Conservation (phyloP, 176 grass and related monocot genomes). For the Zoysia pacifica region DNA sequence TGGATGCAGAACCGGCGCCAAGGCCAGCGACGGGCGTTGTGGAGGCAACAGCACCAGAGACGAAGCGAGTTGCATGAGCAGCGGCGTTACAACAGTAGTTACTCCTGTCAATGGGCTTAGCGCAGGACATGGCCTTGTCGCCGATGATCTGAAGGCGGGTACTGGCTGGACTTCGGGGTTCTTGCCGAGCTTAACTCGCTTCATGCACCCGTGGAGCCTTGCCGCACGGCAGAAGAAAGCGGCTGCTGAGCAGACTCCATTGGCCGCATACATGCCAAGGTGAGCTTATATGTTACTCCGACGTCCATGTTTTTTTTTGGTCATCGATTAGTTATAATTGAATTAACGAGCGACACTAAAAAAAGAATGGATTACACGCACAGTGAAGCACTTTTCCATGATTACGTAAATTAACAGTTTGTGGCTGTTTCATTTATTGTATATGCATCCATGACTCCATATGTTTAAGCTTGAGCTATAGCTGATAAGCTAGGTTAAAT, state of each 20-base stretch:
- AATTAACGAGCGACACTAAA: too few species aligned
- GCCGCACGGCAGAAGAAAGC: constrained; percentile 94
- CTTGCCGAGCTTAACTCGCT: constrained; percentile 52
- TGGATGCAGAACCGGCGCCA: not conserved
- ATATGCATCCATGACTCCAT: not conserved
- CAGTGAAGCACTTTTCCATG: too few species aligned
- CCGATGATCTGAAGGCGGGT: not conserved
- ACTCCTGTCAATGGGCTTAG: not conserved
- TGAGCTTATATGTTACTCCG: constrained; percentile 6
- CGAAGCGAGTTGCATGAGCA: not conserved
- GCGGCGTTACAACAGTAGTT: not conserved
- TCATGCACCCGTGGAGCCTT: constrained; percentile 91
- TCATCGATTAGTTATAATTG: too few species aligned
- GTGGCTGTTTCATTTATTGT: too few species aligned
- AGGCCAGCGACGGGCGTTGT: not conserved
- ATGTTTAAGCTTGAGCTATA: not conserved
- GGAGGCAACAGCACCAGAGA: not conserved
- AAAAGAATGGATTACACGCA: too few species aligned
- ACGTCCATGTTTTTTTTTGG: too few species aligned
- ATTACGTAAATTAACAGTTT: too few species aligned
- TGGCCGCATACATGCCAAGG: constrained; percentile 26
- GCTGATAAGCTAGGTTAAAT: not conserved
- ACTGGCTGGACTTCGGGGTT: constrained; percentile 32
- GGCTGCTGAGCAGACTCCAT: constrained; percentile 52
- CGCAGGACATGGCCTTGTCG: not conserved